A percentile compares a stretch with the other conserved stretches of the same genome.
phyloP scores from a whole-genome alignment of 768 basidiomycete genomes.

The Calocera cornea region DNA sequence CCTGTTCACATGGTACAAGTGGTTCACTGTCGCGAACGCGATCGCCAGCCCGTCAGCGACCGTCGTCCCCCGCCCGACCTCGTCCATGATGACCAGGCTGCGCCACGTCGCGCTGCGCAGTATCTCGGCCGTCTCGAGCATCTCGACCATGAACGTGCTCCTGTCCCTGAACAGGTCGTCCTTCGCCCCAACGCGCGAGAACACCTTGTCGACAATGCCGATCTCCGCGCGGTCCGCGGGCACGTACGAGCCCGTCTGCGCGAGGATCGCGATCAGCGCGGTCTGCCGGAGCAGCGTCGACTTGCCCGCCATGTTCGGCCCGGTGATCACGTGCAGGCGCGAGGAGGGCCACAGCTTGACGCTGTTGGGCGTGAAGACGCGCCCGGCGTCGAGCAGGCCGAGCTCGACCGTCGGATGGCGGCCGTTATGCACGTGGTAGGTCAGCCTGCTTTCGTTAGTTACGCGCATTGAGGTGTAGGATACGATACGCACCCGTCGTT shows the following conservation, averaged over 20 bases:
- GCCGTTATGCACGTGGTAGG: constrained; percentile 58
- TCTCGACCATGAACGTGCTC: constrained; percentile 98
- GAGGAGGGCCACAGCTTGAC: constrained; percentile 45
- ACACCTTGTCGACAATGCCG: constrained; percentile 81
- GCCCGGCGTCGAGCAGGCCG: constrained; percentile 57
- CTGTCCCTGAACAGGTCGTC: constrained; percentile 88
- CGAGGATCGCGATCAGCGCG: constrained; percentile 77
- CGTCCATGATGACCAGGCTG: constrained; percentile 98
- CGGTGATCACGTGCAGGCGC: constrained; percentile 73
- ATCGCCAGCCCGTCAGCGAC: constrained; percentile 85
- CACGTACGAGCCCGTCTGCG: constrained; percentile 86
- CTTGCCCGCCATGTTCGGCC: constrained; percentile 89
- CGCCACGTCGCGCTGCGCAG: constrained; percentile 64
- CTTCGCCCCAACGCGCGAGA: constrained; percentile 88
- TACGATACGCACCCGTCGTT: constrained; percentile 44
- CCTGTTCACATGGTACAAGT: constrained; percentile 54
- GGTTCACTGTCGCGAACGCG: constrained; percentile 79
- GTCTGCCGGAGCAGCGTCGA: constrained; percentile 86
- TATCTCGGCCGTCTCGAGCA: constrained; percentile 89
- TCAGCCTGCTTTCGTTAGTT: constrained; percentile 28
- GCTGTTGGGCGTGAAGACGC: constrained; percentile 76
- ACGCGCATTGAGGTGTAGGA: not conserved
- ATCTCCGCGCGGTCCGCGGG: constrained; percentile 70
- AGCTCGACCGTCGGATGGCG: constrained; percentile 90
- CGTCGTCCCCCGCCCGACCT: constrained; percentile 94